Base-by-base conservation (phyloP, 1,284 basidiomycete genomes). In the Ustilago xerochloae region DNA sequence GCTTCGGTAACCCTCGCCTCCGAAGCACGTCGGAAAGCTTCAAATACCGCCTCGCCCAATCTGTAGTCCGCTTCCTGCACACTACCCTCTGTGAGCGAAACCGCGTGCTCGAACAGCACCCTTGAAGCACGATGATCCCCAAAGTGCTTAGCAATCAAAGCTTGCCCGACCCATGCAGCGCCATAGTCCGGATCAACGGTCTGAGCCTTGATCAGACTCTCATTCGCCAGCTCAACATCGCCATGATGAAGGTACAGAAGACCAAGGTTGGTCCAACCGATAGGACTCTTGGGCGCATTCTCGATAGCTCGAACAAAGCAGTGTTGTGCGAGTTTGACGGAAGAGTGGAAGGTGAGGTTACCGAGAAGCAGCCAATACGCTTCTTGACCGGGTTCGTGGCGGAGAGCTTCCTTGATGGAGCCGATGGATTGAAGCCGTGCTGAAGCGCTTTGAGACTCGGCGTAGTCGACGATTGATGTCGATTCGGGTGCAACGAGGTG, bases 121-220 rank as follows among this genome's bases (percentile, higher is more conserved):
- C 87, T 86, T 0, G 92, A 90, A 59, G 93, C 90, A 15, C 85
- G 82, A 8, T 88, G 81, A 68, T 92, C 89, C 0, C 89, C 90
- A 62, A 91, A 90, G 41, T 86, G 84, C 15, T 88, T 88, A 16
- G 94, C 93, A 20, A 97, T 87, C 39, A 97, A 85, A 6, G 91
- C 94, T 83, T 96, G 94, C 0, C 95, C 97, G 15, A 97, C 88
- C 97, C 97, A 99, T n/a, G 94, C 91, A 28, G 90, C 84, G 0
- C 91, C 88, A 85, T 91, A 92, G 79, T 98, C 96, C 2, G 97
- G 93, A 86, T 98, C 94, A 20, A 95, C 87, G 12, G 91, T 91
- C 83, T 98, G 96, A 15, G 95, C 93, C 70, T 91, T 91, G 77
- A 91, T 88, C 78, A 99, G 90, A 1, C 92, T 90, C 81, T 95